Conservation (phyloP, 2,329 filamentous ascomycete genomes). For the Aspergillus novoparasiticus region DNA sequence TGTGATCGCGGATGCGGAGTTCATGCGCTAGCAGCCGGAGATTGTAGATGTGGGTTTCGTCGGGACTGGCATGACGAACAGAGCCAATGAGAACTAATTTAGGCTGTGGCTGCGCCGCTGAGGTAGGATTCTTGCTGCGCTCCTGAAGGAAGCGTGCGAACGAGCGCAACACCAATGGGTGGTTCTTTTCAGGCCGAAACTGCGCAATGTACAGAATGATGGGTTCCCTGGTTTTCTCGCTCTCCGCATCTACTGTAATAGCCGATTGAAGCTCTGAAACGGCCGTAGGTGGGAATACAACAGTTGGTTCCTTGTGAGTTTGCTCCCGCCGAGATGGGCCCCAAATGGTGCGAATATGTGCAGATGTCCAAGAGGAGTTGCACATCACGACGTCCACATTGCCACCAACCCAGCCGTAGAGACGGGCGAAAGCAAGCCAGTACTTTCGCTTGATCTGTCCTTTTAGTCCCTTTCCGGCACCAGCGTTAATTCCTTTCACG, state of each 20-base stretch:
- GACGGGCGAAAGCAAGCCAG: constrained; percentile 79
- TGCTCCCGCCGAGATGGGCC: constrained; percentile 52
- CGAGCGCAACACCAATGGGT: constrained; percentile 79
- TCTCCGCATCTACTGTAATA: constrained; percentile 70
- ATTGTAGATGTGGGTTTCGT: constrained; percentile 72
- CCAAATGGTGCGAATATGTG: constrained; percentile 81
- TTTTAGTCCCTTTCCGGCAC: constrained; percentile 71
- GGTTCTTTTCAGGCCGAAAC: constrained; percentile 97
- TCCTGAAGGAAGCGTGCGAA: constrained; percentile 75
- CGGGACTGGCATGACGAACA: constrained; percentile 69
- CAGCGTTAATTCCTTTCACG: constrained; percentile 76
- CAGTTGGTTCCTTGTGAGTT: constrained; percentile 53
- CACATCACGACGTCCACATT: constrained; percentile 95
- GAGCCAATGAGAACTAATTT: constrained; percentile 85
- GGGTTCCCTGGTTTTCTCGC: constrained; percentile 69
- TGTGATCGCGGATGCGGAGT: constrained; percentile 77
- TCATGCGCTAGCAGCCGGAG: constrained; percentile 84
- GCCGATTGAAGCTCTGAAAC: constrained; percentile 79
- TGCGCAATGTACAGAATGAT: constrained; percentile 91
- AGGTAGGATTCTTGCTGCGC: constrained; percentile 52
- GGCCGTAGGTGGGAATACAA: constrained; percentile 90
- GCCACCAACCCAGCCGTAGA: constrained; percentile 82
- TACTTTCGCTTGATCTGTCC: constrained; percentile 77
- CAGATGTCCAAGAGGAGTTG: constrained; percentile 92
- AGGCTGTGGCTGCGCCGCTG: constrained; percentile 47